A percentile compares a stretch with the other conserved stretches of the same genome.
phyloP scores from a whole-genome alignment of 768 basidiomycete species.

The Suillus americanus region DNA sequence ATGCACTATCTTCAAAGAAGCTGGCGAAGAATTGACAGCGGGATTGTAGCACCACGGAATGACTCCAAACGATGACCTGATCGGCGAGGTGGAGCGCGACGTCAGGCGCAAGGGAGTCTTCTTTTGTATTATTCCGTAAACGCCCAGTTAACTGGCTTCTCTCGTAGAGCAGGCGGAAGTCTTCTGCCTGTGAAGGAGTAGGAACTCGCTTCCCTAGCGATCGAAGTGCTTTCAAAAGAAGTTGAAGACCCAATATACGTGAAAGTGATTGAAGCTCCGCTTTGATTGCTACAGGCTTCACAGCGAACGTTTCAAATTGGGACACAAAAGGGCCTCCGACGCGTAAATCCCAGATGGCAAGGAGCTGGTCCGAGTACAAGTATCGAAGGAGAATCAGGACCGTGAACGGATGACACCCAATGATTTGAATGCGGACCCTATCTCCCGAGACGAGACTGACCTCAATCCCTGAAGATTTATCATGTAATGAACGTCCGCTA shows the following conservation, averaged over 20 bases:
- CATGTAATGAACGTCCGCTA: conserved; percentile 29
- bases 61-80: conserved; percentile 51
- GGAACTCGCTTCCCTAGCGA: conserved; percentile 59
- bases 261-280: conserved; percentile 62
- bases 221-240: conserved; percentile 54
- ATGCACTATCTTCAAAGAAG: conserved; percentile 81
- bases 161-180: conserved; percentile 53
- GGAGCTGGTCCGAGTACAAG: conserved; percentile 83
- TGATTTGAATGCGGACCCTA: conserved; percentile 39
- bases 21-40: conserved; percentile 81
- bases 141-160: conserved; percentile 14
- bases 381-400: conserved; percentile 78
- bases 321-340: conserved; percentile 45
- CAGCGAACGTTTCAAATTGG: conserved; percentile 38
- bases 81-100: conserved; percentile 74
- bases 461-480: conserved; percentile 29
- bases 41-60: conserved; percentile 78
- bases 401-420: conserved; percentile 62
- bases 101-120: conserved; percentile 52
- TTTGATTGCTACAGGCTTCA: conserved; percentile 52
- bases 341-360: conserved; percentile 83
- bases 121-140: conserved; percentile 8
- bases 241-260: conserved; percentile 54
- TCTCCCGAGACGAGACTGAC: conserved; percentile 21
- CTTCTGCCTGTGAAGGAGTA: conserved; percentile 43